These are phyloP conservation scores for Akanthomyces lecanii DNA, from an alignment of 2,329 filamentous ascomycete genomes.

Conservation along the genomic window DNA sequence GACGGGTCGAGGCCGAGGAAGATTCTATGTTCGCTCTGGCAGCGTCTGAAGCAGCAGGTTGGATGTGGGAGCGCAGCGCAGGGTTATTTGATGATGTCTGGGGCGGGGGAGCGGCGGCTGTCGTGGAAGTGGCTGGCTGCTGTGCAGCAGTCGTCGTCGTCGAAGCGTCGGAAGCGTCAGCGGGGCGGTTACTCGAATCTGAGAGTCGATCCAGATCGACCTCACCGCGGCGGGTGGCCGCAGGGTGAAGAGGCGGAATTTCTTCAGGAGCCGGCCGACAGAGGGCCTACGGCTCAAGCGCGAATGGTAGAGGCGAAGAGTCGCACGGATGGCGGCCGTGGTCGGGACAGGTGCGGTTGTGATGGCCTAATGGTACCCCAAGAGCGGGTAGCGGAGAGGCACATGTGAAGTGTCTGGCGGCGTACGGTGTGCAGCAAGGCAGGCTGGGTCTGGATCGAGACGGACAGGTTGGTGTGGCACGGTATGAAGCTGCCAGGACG, in stretches of 20 bases:
- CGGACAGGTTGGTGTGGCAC: background rate
- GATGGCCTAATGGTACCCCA: conserved; percentile 7
- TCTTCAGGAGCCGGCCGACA: conserved; percentile 15
- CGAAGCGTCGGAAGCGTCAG: conserved; percentile 52
- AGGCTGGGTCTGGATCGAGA: background rate
- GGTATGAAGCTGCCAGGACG: background rate
- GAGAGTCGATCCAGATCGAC: conserved; percentile 39
- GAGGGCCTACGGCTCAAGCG: conserved; percentile 13
- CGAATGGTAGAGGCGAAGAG: background rate
- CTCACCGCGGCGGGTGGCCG: conserved; percentile 38
- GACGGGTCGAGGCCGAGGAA: conserved; percentile 28
- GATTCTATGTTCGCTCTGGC: conserved; percentile 39
- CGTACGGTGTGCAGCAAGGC: background rate
- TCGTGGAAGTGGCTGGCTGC: conserved; percentile 39
- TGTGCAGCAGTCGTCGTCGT: conserved; percentile 38
- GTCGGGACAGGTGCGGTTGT: background rate
- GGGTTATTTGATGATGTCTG: conserved; percentile 33
- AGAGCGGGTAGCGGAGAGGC: background rate
- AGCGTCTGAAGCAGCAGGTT: conserved; percentile 17
- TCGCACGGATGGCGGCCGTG: background rate
- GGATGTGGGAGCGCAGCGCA: conserved; percentile 20
- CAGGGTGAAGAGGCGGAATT: conserved; percentile 26
- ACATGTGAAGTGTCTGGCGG: conserved; percentile 6
- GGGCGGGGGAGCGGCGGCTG: conserved; percentile 40
- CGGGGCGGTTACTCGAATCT: conserved; percentile 31